Percentiles rank a stretch among this genome's conserved stretches.
Conservation (phyloP, 805 yeast species). For the Myxozyma melibiosi region DNA sequence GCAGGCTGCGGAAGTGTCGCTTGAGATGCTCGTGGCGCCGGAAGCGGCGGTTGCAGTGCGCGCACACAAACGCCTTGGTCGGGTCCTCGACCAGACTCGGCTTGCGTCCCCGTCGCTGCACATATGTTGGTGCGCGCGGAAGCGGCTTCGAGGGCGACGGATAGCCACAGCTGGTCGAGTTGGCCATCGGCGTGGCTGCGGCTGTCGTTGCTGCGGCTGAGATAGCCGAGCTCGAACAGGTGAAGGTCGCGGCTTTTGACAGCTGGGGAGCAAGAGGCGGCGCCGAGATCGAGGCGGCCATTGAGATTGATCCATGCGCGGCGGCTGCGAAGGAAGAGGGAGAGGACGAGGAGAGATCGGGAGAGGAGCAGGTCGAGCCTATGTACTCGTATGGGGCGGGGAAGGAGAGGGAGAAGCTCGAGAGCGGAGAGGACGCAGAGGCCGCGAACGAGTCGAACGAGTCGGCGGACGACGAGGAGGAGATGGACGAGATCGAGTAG, state of each 20-base stretch:
- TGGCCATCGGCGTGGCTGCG: neutral
- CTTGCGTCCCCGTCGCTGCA: conserved; percentile 31
- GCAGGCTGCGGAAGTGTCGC: conserved; percentile 65
- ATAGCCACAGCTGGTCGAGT: neutral
- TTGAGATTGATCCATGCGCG: no score
- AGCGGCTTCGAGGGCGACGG: neutral
- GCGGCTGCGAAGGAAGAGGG: neutral
- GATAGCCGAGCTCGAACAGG: neutral
- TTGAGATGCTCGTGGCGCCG: conserved; percentile 48
- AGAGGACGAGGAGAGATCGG: conserved; percentile 2
- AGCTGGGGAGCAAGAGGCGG: neutral
- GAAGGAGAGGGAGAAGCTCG: neutral
- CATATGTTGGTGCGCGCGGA: conserved; percentile 14
- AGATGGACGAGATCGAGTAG: conserved; percentile 10
- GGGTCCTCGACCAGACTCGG: conserved; percentile 30
- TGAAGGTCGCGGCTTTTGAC: neutral
- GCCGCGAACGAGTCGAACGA: neutral
- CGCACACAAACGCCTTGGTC: conserved; percentile 43
- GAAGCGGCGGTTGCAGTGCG: conserved; percentile 44
- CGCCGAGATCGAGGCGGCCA: conserved; percentile 3
- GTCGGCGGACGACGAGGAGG: conserved; percentile 3
- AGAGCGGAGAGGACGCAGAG: conserved; percentile 1
- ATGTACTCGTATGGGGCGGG: neutral
- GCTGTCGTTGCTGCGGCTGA: neutral
- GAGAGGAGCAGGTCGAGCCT: conserved; percentile 1